Evolutionary conservation across 2,329 filamentous ascomycete genomes (phyloP), one percentile per base, ranked within the genome.

Genomic region (Colletotrichum somersetense): DNA sequence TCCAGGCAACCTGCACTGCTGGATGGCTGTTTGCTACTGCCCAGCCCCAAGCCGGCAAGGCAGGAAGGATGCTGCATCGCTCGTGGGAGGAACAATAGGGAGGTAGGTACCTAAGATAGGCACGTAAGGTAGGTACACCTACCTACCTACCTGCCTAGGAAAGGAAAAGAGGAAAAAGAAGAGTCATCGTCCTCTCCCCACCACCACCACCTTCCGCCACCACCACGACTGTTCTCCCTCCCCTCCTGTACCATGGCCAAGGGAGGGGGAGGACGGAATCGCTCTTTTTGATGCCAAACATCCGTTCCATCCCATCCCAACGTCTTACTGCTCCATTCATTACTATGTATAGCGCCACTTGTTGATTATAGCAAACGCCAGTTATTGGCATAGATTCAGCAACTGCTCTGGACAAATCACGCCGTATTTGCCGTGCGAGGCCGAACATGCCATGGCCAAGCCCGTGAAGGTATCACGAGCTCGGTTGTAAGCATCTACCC

Each of bases 391-490:
- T 44, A 40, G 18, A 42, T 52, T 59, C 23, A 26, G 30, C 26
- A 63, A 46, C 35, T 58, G 20, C 50, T 48, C 46, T 58, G 50
- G 42, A 40, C 50, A 58, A 67, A 57, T 52, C 64, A 52, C 42
- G 33, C 57, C 38, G 35, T 53, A 57, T 71, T 55, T 71, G 42
- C 46, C 38, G 26, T 46, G 26, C 57, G 33, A 62, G 50, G 23
- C 52, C 42, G 35, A 50, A n/a, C 64, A 67, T 46, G 50, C 38
- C 52, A 57, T 35, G 52, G 58, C 65, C 58, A 63, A 58, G 65
- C 16, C 59, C 35, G 42, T 69, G 69, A 72, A 40, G 69, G 65
- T 69, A 69, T 72, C 66, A 72, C 69, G 69, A 64, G 66, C 53
- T 40, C 52, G 59, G 59, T n/a, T 48, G 33, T 53, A 44, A 59